These are phyloP conservation scores for Pouteria campechiana DNA, from an alignment of 179 eudicot species.

Conservation along the genomic window DNA sequence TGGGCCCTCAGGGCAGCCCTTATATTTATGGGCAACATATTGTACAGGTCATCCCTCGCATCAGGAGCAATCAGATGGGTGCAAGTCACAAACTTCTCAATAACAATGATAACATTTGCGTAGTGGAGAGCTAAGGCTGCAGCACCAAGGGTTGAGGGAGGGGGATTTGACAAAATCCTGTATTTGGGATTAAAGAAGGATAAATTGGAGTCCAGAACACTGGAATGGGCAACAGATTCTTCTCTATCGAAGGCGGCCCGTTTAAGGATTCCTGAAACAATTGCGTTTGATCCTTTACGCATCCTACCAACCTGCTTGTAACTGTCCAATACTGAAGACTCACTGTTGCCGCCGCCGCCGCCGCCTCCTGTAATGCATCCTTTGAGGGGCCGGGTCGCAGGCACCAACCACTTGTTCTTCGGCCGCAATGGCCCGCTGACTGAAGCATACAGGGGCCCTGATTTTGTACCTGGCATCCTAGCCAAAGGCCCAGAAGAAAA, in stretches of 20 bases:
- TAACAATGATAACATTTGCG: slow-evolving; percentile 44
- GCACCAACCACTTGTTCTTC: slow-evolving; percentile 11
- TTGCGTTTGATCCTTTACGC: slow-evolving; percentile 1
- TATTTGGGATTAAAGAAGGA: slow-evolving; percentile 10
- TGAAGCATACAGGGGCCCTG: slow-evolving; percentile 37
- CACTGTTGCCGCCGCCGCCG: slow-evolving; percentile 12
- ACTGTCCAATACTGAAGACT: too few species aligned
- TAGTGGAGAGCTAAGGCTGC: slow-evolving; percentile 55
- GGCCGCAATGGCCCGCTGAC: slow-evolving; percentile 12
- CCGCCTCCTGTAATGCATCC: slow-evolving; percentile 23
- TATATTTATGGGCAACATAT: slow-evolving; percentile 46
- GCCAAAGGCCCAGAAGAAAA: slow-evolving; percentile 31
- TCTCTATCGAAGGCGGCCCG: not conserved
- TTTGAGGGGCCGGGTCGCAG: slow-evolving; percentile 5
- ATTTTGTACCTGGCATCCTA: slow-evolving; percentile 11
- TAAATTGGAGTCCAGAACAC: slow-evolving; percentile 1
- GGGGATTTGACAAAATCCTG: slow-evolving; percentile 19
- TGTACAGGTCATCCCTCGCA: slow-evolving; percentile 49
- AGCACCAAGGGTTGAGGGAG: slow-evolving; percentile 49
- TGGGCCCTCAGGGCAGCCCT: slow-evolving; percentile 26
- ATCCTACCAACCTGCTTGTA: slow-evolving; percentile 2
- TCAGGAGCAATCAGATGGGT: slow-evolving; percentile 55
- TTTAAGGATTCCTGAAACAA: not conserved
- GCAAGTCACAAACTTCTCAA: slow-evolving; percentile 44
- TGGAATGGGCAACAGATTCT: not conserved